Conservation (phyloP, 495 filamentous ascomycete species). For the Chaetomium fimeti region DNA sequence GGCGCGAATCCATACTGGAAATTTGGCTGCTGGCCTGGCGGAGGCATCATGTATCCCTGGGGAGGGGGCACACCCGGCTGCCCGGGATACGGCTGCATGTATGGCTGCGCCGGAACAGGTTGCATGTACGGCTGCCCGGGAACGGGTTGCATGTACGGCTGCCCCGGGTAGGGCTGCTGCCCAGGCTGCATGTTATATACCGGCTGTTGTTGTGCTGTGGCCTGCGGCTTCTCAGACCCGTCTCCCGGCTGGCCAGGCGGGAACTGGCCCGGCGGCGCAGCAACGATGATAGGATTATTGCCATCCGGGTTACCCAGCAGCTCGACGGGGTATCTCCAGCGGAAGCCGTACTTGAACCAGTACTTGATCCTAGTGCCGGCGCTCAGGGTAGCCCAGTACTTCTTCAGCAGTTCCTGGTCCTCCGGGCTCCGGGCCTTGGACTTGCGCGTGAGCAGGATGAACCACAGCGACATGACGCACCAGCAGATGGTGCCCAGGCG, state of each 20-base stretch:
- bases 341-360: conserved; percentile 54
- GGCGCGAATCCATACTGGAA: background rate
- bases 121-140: background rate
- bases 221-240: conserved; percentile 4
- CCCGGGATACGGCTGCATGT: background rate
- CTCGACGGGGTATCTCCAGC: conserved; percentile 47
- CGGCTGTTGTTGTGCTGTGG: background rate
- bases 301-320: conserved; percentile 23
- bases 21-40: background rate
- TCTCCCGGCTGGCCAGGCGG: conserved; percentile 2
- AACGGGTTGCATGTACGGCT: background rate
- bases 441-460: conserved; percentile 44
- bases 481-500: conserved; percentile 52
- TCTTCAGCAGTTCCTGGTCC: conserved; percentile 43
- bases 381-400: conserved; percentile 47
- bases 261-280: background rate
- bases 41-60: background rate
- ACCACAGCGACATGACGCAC: conserved; percentile 44
- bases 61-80: background rate
- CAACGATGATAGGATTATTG: background rate
- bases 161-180: background rate
- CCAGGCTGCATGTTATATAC: background rate
- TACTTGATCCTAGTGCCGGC: conserved; percentile 41
- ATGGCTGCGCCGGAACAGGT: background rate
- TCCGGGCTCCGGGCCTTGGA: conserved; percentile 41